These are phyloP conservation scores for Cercophora scortea DNA, from an alignment of 495 filamentous ascomycete genomes.

Conservation along the genomic window DNA sequence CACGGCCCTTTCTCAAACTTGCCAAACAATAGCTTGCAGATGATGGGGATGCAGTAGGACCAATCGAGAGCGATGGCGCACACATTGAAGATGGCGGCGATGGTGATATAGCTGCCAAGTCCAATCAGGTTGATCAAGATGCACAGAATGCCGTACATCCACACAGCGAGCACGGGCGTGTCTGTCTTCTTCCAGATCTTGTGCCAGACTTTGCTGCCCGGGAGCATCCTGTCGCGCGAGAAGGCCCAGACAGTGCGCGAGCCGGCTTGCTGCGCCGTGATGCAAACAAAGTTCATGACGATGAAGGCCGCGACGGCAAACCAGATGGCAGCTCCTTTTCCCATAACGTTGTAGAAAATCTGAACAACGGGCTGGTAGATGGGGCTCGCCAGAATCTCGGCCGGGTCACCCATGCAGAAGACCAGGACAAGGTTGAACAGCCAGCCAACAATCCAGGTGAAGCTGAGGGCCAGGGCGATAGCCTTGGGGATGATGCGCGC, in stretches of 20 bases:
- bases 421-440: conserved; percentile 59
- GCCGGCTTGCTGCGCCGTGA: conserved; percentile 55
- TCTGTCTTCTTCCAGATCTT: conserved; percentile 43
- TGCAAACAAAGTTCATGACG: conserved; percentile 51
- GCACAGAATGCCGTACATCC: conserved; percentile 48
- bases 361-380: conserved; percentile 38
- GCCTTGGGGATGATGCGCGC: conserved; percentile 52
- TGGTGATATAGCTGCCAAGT: conserved; percentile 53
- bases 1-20: conserved; percentile 53
- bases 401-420: conserved; percentile 51
- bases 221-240: conserved; percentile 51
- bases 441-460: conserved; percentile 54
- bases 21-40: conserved; percentile 51
- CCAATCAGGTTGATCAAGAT: conserved; percentile 56
- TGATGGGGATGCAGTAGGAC: conserved; percentile 53
- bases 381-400: conserved; percentile 35
- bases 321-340: conserved; percentile 49
- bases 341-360: conserved; percentile 55
- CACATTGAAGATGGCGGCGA: conserved; percentile 55
- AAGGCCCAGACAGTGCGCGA: conserved; percentile 56
- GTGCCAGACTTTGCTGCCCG: conserved; percentile 46
- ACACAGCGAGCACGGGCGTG: conserved; percentile 54
- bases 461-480: conserved; percentile 50
- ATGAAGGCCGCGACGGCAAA: conserved; percentile 53
- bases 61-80: conserved; percentile 56